These are phyloP conservation scores for Paecilomyces variotii DNA, from an alignment of 2,329 filamentous ascomycete species.

Conservation along the genomic window DNA sequence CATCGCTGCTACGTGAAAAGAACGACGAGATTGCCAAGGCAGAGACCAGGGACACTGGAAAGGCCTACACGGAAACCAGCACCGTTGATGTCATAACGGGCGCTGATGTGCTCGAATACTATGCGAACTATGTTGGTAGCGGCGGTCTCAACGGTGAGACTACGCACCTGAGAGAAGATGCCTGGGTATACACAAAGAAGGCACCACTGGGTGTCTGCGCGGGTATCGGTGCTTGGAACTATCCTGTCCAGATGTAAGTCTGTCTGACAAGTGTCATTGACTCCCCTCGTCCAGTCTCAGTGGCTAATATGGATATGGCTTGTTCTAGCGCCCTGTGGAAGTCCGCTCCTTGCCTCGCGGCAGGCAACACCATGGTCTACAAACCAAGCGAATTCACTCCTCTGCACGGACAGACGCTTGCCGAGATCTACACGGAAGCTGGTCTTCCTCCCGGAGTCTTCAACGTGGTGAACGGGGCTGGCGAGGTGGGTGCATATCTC, in stretches of 20 bases:
- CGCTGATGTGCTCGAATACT: slow-evolving; percentile 80
- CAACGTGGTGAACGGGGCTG: slow-evolving; percentile 76
- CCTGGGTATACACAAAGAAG: slow-evolving; percentile 77
- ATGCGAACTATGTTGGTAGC: slow-evolving; percentile 67
- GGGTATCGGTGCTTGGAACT: slow-evolving; percentile 87
- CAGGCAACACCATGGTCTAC: slow-evolving; percentile 85
- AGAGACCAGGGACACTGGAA: slow-evolving; percentile 81
- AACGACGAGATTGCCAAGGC: slow-evolving; percentile 73
- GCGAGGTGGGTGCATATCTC: slow-evolving; percentile 67
- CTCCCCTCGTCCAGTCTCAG: too few species aligned
- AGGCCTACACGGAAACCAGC: slow-evolving; percentile 75
- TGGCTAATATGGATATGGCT: too few species aligned
- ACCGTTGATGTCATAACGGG: slow-evolving; percentile 77
- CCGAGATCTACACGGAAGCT: slow-evolving; percentile 68
- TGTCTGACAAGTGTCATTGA: background rate
- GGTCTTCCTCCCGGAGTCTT: slow-evolving; percentile 76
- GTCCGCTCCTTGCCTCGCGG: slow-evolving; percentile 74
- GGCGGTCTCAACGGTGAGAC: slow-evolving; percentile 76
- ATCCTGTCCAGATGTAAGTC: slow-evolving; percentile 69
- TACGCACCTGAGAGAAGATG: slow-evolving; percentile 63
- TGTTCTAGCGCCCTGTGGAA: slow-evolving; percentile 64
- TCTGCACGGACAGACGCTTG: slow-evolving; percentile 68
- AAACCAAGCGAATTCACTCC: slow-evolving; percentile 84
- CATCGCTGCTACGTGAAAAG: slow-evolving; percentile 60
- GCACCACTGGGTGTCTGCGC: slow-evolving; percentile 75